Conservation (phyloP, 2,329 filamentous ascomycete genomes). For the Cladophialophora bantiana region DNA sequence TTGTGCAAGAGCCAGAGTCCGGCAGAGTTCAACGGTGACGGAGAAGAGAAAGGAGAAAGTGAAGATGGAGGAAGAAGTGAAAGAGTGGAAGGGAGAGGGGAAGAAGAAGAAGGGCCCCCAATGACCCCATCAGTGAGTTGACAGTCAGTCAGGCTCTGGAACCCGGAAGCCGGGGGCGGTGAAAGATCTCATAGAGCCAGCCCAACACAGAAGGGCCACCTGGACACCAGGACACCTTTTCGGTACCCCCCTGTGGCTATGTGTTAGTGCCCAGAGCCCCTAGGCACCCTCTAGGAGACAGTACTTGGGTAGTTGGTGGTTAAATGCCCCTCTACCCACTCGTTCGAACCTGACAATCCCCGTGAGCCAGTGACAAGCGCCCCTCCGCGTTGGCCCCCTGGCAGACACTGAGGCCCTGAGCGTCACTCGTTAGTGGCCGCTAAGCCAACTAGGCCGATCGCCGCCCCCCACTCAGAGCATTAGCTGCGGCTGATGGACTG, state of each 20-base stretch:
- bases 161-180: constrained; percentile 5
- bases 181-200: neutral
- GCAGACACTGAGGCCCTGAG: constrained; percentile 8
- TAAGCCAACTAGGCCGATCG: constrained; percentile 7
- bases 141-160: neutral
- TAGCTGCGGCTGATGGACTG: constrained; percentile 26
- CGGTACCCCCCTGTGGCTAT: constrained; percentile 18
- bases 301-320: constrained; percentile 4
- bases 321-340: constrained; percentile 19
- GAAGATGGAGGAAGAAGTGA: neutral
- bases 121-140: too few relatives aligned
- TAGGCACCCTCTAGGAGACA: neutral
- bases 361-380: constrained; percentile 11
- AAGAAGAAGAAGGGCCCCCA: neutral
- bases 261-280: neutral
- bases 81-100: neutral
- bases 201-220: constrained; percentile 4
- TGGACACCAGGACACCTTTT: constrained; percentile 4
- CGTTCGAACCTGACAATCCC: constrained; percentile 4
- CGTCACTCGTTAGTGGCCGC: constrained; percentile 7
- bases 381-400: constrained; percentile 14
- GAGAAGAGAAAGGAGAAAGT: too few relatives aligned
- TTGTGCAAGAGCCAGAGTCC: too few relatives aligned
- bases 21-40: too few relatives aligned
- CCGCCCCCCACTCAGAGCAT: constrained; percentile 7